These are phyloP conservation scores for Tulasnella sp. DNA, from an alignment of 768 basidiomycete species.

Conservation along the genomic window DNA sequence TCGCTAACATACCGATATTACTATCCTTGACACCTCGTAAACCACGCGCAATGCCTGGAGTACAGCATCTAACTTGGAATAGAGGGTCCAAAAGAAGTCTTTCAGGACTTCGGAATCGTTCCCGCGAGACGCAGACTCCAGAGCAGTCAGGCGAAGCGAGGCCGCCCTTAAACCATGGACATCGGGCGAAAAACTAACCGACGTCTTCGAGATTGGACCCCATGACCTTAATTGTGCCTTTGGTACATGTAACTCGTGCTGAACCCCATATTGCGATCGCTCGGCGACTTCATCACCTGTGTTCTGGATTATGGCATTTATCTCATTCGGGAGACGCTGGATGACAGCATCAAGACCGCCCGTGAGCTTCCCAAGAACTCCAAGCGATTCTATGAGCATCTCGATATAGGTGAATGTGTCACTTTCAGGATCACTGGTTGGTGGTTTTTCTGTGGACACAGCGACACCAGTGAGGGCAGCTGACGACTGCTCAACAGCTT, in stretches of 20 bases:
- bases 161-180: too few species aligned
- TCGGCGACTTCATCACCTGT: conserved; percentile 90
- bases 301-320: conserved; percentile 70
- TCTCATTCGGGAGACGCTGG: conserved; percentile 71
- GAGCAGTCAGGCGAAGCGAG: conserved; percentile 49
- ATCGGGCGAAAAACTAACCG: too few species aligned
- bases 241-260: too few species aligned
- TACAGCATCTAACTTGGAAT: conserved; percentile 89
- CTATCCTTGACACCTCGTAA: conserved; percentile 80
- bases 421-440: conserved; percentile 65
- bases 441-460: conserved; percentile 21
- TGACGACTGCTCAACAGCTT: not conserved
- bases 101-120: conserved; percentile 72
- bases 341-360: conserved; percentile 67
- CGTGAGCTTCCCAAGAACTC: conserved; percentile 79
- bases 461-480: conserved; percentile 5
- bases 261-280: conserved; percentile 68
- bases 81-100: conserved; percentile 95
- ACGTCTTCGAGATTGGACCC: conserved; percentile 10
- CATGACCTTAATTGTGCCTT: conserved; percentile 30
- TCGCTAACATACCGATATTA: conserved; percentile 53
- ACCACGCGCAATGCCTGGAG: conserved; percentile 80
- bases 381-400: conserved; percentile 81
- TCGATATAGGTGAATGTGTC: conserved; percentile 93
- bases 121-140: conserved; percentile 60